phyloP scores from a whole-genome alignment of 164 flowering plant species.

The Annona squamosa region DNA sequence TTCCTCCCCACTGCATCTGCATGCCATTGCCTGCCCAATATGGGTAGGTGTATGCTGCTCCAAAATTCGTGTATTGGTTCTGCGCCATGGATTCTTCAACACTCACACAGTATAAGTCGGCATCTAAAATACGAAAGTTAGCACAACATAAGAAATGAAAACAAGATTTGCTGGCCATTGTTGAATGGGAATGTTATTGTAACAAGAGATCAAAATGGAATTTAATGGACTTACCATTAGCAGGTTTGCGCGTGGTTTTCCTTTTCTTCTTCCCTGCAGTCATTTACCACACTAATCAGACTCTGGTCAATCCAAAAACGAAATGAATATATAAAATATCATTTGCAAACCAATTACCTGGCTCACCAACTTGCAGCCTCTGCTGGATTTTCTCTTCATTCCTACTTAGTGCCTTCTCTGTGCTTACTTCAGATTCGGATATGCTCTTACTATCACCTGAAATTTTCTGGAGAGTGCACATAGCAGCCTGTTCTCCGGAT shows the following conservation, averaged over 20 bases:
- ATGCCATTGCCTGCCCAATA: slow-evolving; percentile 41
- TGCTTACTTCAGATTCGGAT: slow-evolving; percentile 53
- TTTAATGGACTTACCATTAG: slow-evolving; percentile 42
- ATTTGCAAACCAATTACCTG: slow-evolving; percentile 36
- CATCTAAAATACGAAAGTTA: not conserved
- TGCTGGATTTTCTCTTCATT: slow-evolving; percentile 90
- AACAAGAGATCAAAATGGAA: not conserved
- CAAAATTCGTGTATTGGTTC: slow-evolving; percentile 59
- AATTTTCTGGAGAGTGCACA: slow-evolving; percentile 24
- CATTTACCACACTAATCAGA: not conserved
- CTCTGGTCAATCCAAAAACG: not conserved
- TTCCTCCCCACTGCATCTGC: slow-evolving; percentile 58
- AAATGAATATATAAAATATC: not conserved
- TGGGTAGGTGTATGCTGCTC: slow-evolving; percentile 53
- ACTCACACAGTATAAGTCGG: slow-evolving; percentile 57
- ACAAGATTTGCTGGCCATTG: not conserved
- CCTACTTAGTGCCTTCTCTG: slow-evolving; percentile 45
- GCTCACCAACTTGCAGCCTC: slow-evolving; percentile 56
- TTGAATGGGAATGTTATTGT: not conserved
- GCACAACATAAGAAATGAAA: not conserved
- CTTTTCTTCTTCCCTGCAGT: slow-evolving; percentile 76
- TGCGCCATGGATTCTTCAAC: slow-evolving; percentile 54
- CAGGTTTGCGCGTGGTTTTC: slow-evolving; percentile 54
- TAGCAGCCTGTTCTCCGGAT: slow-evolving; percentile 25
- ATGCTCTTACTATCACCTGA: slow-evolving; percentile 25